These are phyloP conservation scores for Aspergillus fructus DNA, from an alignment of 2,329 filamentous ascomycete species.

Conservation along the genomic window DNA sequence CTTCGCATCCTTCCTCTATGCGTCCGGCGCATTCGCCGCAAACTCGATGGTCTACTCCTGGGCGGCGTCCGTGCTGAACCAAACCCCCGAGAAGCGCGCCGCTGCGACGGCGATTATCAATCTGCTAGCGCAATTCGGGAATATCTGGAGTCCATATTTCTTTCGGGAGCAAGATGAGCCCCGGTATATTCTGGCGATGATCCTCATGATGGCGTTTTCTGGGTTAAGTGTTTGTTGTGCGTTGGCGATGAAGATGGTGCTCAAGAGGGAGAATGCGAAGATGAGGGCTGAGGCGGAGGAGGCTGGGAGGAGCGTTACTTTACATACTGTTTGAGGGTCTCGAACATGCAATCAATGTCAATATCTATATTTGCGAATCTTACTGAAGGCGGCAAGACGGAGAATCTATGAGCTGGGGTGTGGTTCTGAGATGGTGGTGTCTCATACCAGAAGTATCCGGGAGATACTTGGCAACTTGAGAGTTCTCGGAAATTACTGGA, in stretches of 20 bases:
- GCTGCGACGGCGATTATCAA: not conserved
- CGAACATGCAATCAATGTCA: no score
- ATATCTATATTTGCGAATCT: no score
- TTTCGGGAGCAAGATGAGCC: constrained; percentile 28
- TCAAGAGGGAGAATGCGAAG: not conserved
- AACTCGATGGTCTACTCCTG: not conserved
- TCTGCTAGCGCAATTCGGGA: not conserved
- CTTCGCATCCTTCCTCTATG: not conserved
- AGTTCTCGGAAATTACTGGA: no score
- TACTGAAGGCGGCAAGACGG: no score
- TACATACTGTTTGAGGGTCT: not conserved
- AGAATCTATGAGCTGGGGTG: no score
- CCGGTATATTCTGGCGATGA: constrained; percentile 30
- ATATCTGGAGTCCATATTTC: constrained; percentile 37
- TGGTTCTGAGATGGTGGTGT: no score
- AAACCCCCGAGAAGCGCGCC: not conserved
- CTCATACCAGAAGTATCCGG: no score
- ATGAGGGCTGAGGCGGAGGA: not conserved
- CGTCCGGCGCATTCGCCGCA: not conserved
- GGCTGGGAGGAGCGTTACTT: not conserved
- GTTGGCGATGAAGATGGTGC: not conserved
- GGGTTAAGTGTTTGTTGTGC: not conserved
- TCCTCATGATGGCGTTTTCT: constrained; percentile 5
- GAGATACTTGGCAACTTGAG: no score
- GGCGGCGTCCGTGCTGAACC: not conserved